phyloP scores from a whole-genome alignment of 2,329 filamentous ascomycete species.

The Aureobasidium sp. region DNA sequence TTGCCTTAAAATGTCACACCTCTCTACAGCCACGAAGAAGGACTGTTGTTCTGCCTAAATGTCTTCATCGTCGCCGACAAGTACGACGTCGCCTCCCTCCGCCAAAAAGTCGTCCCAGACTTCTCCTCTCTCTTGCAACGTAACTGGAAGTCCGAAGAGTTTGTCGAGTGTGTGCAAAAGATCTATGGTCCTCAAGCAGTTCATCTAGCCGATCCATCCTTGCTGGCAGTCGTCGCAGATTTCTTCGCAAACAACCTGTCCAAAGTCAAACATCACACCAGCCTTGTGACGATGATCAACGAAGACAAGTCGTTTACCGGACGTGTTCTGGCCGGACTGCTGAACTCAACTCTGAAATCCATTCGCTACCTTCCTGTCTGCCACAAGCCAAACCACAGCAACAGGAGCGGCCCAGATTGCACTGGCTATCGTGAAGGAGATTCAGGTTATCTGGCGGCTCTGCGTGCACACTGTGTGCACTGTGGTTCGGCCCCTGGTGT shows the following conservation, averaged over 20 bases:
- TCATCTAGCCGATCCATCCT: background rate
- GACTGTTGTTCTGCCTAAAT: background rate
- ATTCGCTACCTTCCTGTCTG: background rate
- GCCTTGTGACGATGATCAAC: background rate
- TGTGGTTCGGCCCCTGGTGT: background rate
- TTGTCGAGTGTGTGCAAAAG: background rate
- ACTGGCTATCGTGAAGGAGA: background rate
- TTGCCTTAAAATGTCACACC: background rate
- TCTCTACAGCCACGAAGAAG: background rate
- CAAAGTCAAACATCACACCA: background rate
- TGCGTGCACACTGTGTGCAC: background rate
- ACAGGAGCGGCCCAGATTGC: background rate
- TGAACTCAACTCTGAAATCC: background rate
- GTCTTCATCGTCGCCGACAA: constrained; percentile 16
- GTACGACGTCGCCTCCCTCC: constrained; percentile 13
- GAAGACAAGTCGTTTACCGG: background rate
- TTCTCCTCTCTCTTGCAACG: background rate
- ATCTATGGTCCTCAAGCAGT: background rate
- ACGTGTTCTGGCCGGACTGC: background rate
- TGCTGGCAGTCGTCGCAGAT: background rate
- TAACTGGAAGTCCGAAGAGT: background rate
- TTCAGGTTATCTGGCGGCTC: background rate
- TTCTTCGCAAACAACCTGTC: background rate
- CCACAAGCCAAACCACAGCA: background rate
- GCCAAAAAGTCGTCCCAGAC: background rate